phyloP scores from a whole-genome alignment of 2,329 filamentous ascomycete species.

The Trichoderma brevicompactum region DNA sequence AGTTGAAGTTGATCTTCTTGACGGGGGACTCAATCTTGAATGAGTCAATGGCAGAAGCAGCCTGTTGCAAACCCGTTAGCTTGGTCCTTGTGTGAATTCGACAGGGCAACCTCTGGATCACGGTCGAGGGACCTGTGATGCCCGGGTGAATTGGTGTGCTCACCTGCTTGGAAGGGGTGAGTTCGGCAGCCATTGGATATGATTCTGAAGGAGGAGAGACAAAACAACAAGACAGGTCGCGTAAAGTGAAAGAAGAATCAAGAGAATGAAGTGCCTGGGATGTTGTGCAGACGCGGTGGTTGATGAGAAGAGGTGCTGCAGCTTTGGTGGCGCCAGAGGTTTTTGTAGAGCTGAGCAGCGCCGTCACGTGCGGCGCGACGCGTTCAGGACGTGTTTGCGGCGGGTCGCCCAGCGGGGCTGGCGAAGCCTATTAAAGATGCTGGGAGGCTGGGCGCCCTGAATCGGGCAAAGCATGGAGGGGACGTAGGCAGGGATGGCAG shows the following conservation, averaged over 20 bases:
- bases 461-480: slow-evolving; percentile 12
- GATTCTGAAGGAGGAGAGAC: slow-evolving; percentile 24
- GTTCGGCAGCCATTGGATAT: slow-evolving; percentile 72
- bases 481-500: slow-evolving; percentile 6
- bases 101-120: neutral
- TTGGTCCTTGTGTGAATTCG: slow-evolving; percentile 26
- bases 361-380: slow-evolving; percentile 46
- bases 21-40: slow-evolving; percentile 92
- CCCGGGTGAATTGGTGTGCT: slow-evolving; percentile 36
- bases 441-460: slow-evolving; percentile 28
- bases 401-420: slow-evolving; percentile 34
- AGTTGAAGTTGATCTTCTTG: slow-evolving; percentile 84
- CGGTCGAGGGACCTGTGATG: slow-evolving; percentile 30
- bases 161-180: slow-evolving; percentile 66
- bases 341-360: slow-evolving; percentile 47
- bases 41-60: slow-evolving; percentile 81
- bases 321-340: slow-evolving; percentile 39
- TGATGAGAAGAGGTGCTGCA: slow-evolving; percentile 33
- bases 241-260: slow-evolving; percentile 28
- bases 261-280: slow-evolving; percentile 28
- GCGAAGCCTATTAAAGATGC: slow-evolving; percentile 31
- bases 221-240: slow-evolving; percentile 31
- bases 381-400: slow-evolving; percentile 41
- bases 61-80: slow-evolving; percentile 55
- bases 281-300: slow-evolving; percentile 39